Base-by-base conservation (phyloP, 2,329 filamentous ascomycete species). In the Amylocarpus encephaloides region DNA sequence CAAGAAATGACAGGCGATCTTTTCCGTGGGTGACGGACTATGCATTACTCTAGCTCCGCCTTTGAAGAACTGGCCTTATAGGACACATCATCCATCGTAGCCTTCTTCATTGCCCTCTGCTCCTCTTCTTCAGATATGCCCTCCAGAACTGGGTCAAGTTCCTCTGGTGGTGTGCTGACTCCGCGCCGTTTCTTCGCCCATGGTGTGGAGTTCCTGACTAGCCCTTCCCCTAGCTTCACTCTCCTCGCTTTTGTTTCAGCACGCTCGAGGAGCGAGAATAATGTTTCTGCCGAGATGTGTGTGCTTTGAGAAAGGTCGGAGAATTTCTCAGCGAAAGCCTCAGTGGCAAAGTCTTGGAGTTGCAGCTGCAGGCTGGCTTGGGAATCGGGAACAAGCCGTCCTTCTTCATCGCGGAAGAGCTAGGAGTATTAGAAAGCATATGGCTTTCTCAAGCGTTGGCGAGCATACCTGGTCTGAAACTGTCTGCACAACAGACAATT, bases 131-230 rank as follows among this genome's bases (percentile, higher is more conserved):
- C 41, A 40, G 56, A 58, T 49, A 36, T 58, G 50, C 42, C 51
- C 30, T 58, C 53, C 38, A 50, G 51, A 34, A 56, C 53, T 51
- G 43, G 52, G 44, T 51, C 42, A 34, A 56, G 54, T 43, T 58
- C 26, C 56, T 58, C 51, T 30, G 53, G 51, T 53, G 56, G 56
- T 1, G 54, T 58, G 40, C 50, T 55, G 42, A 45, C 52, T 51
- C 50, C 55, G 39, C 52, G 53, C 45, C 51, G 39, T 52, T 54
- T 52, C 41, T 44, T 58, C 34, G 42, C 46, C 53, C 55, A 58
- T 33, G 53, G 53, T 55, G 29, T 53, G 33, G 15, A 6, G 29
- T 29, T 49, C 43, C 46, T 46, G 2, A 42, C 38, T 52, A 57
- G 11, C 4, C 52, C 49, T 52, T 52, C 38, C n/a, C 46, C 49